Base-by-base conservation (phyloP, 2,329 filamentous ascomycete species). In the Cadophora sp. region DNA sequence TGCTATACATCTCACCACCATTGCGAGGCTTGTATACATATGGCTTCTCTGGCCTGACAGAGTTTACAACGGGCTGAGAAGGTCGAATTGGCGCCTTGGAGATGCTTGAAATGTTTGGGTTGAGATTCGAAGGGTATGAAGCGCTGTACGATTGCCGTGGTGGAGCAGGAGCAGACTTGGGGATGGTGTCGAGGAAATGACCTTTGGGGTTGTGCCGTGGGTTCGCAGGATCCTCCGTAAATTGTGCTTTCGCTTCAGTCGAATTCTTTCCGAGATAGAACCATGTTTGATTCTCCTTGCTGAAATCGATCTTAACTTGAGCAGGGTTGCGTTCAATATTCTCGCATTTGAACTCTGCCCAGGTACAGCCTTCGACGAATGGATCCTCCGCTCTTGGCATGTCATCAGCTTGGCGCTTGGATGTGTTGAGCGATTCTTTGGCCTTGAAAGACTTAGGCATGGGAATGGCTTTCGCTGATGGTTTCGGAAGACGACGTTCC, bases 161-260 rank as follows among this genome's bases (percentile, higher is more conserved):
- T 56, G 72, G 75, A 27, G 80, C 78, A 69, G 80, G 83, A 4
- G 78, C 73, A 4, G 83, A 82, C 71, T 87, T 87, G 61, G 82
- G 87, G 62, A 93, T 81, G 1, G 90, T 89, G 55, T 93, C 90
- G 76, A 94, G 78, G 78, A 91, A 94, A 76, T 91, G 91, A 71
- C 88, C 89, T 79, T 86, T 89, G 1, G 84, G 81, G 67, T 93
- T 92, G 78, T 93, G 85, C 55, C 81, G 81, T n/a, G 80, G 83
- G 14, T 79, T 83, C 9, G 75, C 70, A 51, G 85, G 87, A 79
- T 97, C 89, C 74, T 96, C 92, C 4, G 94, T 97, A 80, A 96
- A 99, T 77, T 96, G 93, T 30, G 94, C 90, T 78, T 90, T 94
- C 63, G 93, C 91, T 76, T 98, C 95, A 7, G 95, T 97, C 24